A percentile compares a stretch with the other conserved stretches of the same genome.
phyloP scores from a whole-genome alignment of 2,329 filamentous ascomycete genomes.

The Westerdykella aurantiaca region DNA sequence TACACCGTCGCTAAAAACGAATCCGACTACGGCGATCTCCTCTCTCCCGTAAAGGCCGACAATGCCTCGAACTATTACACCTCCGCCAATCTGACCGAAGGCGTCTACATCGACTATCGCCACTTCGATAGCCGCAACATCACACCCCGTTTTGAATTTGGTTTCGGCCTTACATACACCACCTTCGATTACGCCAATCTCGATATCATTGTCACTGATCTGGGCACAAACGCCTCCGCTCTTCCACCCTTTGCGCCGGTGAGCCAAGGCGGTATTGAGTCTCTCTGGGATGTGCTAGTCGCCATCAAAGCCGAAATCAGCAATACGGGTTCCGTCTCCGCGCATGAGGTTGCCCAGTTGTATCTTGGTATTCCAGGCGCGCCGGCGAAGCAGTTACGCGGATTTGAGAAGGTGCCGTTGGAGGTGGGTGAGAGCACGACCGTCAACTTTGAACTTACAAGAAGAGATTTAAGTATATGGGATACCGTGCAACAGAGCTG shows the following conservation, averaged over 20 bases:
- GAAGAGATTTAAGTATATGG: slow-evolving; percentile 83
- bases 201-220: slow-evolving; percentile 47
- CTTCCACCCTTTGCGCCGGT: slow-evolving; percentile 45
- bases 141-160: slow-evolving; percentile 71
- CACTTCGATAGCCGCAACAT: slow-evolving; percentile 61
- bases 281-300: slow-evolving; percentile 63
- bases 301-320: slow-evolving; percentile 59
- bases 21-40: slow-evolving; percentile 61
- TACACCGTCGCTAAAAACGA: slow-evolving; percentile 70
- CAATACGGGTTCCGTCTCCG: slow-evolving; percentile 60
- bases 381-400: no score
- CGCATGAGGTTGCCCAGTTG: slow-evolving; percentile 40
- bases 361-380: no score
- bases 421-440: slow-evolving; percentile 54
- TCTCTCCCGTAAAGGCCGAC: slow-evolving; percentile 44
- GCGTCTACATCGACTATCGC: slow-evolving; percentile 74
- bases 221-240: slow-evolving; percentile 53
- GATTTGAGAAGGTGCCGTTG: no score
- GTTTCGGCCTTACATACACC: slow-evolving; percentile 69
- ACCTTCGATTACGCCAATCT: slow-evolving; percentile 67
- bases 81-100: slow-evolving; percentile 61
- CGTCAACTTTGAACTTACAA: slow-evolving; percentile 62
- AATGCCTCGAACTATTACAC: slow-evolving; percentile 56
- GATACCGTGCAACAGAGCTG: slow-evolving; percentile 70
- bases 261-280: slow-evolving; percentile 36